Evolutionary conservation across 2,329 filamentous ascomycete genomes (phyloP).

Genomic region (Dothistroma pini): DNA sequence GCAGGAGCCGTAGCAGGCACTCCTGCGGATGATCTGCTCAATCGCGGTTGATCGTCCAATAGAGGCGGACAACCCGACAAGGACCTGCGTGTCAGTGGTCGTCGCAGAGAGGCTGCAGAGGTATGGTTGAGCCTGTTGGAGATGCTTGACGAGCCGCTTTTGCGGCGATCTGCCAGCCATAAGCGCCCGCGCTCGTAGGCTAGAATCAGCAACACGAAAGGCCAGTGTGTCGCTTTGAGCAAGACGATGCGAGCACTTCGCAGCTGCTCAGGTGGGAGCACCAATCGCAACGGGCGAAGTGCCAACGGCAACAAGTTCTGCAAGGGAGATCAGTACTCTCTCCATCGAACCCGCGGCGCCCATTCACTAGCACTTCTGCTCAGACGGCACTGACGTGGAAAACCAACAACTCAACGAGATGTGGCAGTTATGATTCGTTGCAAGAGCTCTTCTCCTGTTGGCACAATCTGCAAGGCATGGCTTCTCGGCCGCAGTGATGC

Average conservation of each 20-base stretch:
- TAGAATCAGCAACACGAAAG: constrained; percentile 66
- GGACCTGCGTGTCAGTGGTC: constrained; percentile 19
- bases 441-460: neutral
- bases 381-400: constrained; percentile 6
- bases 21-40: constrained; percentile 19
- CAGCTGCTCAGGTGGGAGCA: constrained; percentile 62
- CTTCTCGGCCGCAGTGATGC: constrained; percentile 5
- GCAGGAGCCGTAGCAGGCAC: constrained; percentile 8
- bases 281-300: constrained; percentile 67
- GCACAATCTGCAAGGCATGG: constrained; percentile 1
- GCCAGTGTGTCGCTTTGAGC: constrained; percentile 59
- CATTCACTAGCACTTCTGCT: constrained; percentile 4
- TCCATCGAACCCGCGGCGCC: constrained; percentile 1
- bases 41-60: constrained; percentile 19
- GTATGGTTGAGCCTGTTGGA: constrained; percentile 14
- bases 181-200: constrained; percentile 55
- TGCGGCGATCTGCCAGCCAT: constrained; percentile 20
- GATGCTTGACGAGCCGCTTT: constrained; percentile 14
- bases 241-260: constrained; percentile 58
- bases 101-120: constrained; percentile 17
- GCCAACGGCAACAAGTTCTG: constrained; percentile 70
- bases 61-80: constrained; percentile 14
- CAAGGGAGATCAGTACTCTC: constrained; percentile 16
- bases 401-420: constrained; percentile 21
- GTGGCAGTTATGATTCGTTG: constrained; percentile 18